A percentile compares a stretch with the other conserved stretches of the same genome.
Evolutionary conservation across 2,329 filamentous ascomycete genomes (phyloP).

Genomic region (Aspergillus pseudoterreus): DNA sequence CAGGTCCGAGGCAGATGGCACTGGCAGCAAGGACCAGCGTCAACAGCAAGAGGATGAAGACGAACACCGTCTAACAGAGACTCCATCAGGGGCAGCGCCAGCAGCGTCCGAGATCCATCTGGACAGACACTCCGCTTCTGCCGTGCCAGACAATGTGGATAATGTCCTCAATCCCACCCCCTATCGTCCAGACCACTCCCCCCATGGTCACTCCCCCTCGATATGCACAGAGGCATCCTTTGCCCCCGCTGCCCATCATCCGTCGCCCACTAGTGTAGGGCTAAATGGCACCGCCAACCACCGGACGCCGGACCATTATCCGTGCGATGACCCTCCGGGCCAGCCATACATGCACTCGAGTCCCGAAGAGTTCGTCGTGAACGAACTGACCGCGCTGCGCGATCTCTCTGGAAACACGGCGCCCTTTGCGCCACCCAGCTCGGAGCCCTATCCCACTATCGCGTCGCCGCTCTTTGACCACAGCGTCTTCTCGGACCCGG

Average conservation of each 20-base stretch:
- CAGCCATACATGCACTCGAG: slow-evolving; percentile 23
- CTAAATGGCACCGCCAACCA: neutral
- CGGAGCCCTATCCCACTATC: slow-evolving; percentile 16
- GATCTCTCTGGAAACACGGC: slow-evolving; percentile 8
- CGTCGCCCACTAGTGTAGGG: neutral
- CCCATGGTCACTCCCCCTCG: neutral
- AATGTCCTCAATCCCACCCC: neutral
- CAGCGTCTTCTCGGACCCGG: slow-evolving; percentile 21
- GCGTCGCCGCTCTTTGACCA: slow-evolving; percentile 22
- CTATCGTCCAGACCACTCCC: neutral
- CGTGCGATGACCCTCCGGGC: neutral
- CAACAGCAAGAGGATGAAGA: neutral
- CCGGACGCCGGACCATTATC: neutral
- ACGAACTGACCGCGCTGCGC: slow-evolving; percentile 17
- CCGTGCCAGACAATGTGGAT: neutral
- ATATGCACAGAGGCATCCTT: neutral
- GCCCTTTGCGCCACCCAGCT: slow-evolving; percentile 10
- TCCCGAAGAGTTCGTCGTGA: slow-evolving; percentile 19
- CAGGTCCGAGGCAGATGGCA: neutral
- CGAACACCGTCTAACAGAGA: neutral
- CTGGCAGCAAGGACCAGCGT: neutral
- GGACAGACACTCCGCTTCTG: neutral
- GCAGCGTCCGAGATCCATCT: no score
- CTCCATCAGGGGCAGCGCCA: no score
- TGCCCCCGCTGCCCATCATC: neutral